Evolutionary conservation across 1,284 basidiomycete genomes (phyloP).

Genomic region (Irpex sp.): DNA sequence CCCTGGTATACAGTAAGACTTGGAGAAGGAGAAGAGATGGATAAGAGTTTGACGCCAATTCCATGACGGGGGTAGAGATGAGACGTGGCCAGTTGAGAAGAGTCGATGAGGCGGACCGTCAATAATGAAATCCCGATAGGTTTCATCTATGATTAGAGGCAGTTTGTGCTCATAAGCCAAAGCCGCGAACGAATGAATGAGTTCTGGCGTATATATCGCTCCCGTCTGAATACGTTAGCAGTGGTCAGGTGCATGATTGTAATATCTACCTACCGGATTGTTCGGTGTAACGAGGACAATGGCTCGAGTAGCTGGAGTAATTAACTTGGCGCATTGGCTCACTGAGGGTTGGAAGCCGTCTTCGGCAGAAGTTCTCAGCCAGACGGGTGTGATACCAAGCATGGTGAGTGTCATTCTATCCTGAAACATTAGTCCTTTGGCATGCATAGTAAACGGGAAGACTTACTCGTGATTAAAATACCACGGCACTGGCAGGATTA

Average conservation of each 20-base stretch:
- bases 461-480: conserved; percentile 76
- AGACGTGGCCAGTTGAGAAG: conserved; percentile 30
- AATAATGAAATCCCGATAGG: conserved; percentile 82
- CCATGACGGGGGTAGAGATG: conserved; percentile 22
- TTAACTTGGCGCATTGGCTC: conserved; percentile 44
- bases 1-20: conserved; percentile 83
- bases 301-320: conserved; percentile 59
- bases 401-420: conserved; percentile 70
- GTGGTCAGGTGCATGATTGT: background rate
- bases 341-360: conserved; percentile 61
- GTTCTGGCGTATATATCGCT: conserved; percentile 58
- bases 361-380: conserved; percentile 54
- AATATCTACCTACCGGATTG: conserved; percentile 50
- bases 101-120: conserved; percentile 51
- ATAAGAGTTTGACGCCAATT: conserved; percentile 66
- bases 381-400: conserved; percentile 59
- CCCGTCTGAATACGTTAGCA: conserved; percentile 57
- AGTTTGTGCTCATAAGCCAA: conserved; percentile 58
- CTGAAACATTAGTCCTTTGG: background rate
- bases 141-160: conserved; percentile 85
- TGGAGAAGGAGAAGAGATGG: conserved; percentile 79
- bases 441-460: conserved; percentile 7
- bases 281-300: conserved; percentile 78
- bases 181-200: conserved; percentile 61
- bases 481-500: conserved; percentile 82